Conservation (phyloP, 306 rosid genomes). For the Quercus robur region DNA sequence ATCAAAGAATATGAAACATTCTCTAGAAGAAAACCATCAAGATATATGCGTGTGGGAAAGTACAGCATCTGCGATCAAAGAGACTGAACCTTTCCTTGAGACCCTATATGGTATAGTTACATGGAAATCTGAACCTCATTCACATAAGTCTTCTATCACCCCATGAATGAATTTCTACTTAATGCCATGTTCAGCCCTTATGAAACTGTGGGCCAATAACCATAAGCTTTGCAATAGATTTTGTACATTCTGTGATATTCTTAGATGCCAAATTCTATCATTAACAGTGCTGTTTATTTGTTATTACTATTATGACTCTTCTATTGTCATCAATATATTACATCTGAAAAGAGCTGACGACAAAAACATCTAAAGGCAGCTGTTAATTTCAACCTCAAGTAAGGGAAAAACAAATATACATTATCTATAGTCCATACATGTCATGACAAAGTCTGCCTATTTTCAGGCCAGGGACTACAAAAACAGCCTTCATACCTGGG, state of each 20-base stretch:
- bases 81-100: too few relatives aligned
- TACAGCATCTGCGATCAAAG: too few relatives aligned
- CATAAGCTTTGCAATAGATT: background rate
- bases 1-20: too few relatives aligned
- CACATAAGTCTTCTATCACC: background rate
- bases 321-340: slow-evolving; percentile 22
- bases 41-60: too few relatives aligned
- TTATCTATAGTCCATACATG: background rate
- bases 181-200: background rate
- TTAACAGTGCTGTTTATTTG: slow-evolving; percentile 7
- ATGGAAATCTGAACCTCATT: background rate
- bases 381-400: slow-evolving; percentile 4
- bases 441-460: slow-evolving; percentile 13
- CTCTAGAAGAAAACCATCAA: too few relatives aligned
- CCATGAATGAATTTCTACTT: background rate
- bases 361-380: slow-evolving; percentile 23
- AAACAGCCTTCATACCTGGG: slow-evolving; percentile 28
- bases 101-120: too few relatives aligned
- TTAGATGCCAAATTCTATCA: background rate
- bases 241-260: background rate
- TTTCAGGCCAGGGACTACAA: slow-evolving; percentile 28
- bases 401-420: slow-evolving; percentile 9
- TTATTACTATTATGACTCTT: slow-evolving; percentile 14
- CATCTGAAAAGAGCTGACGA: slow-evolving; percentile 12
- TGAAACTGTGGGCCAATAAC: background rate